Base-by-base conservation (phyloP, 768 basidiomycete genomes). In the Agaricus subrufescens region DNA sequence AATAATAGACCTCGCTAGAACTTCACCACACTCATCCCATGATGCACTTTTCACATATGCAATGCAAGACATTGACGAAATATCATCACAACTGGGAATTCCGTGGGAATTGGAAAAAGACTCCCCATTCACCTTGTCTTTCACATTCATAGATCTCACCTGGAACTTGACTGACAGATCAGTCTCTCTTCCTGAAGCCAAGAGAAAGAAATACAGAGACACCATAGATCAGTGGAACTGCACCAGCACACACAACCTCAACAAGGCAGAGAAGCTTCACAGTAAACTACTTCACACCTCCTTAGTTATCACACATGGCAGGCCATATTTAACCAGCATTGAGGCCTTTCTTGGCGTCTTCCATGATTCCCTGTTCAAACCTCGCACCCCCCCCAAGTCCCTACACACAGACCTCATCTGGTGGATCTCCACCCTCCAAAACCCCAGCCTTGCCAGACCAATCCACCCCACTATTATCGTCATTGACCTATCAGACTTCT, bases 51-150 rank as follows among this genome's bases (percentile, higher is more conserved):
- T 46, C 12, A 10, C 44, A 8, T 46, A 46, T 12, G 15, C 44
- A 3, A 2, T 25, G 3, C 10, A 46, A 46, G 74, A 78, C 57
- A 72, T 78, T 9, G 62, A 76, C 43, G 8, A 11, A 0, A 52
- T 75, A 2, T 73, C 72, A 0, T 15, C 44, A 0, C 3, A 4
- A 1, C 59, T 66, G 27, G 64, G 67, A 1, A 66, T 66, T 12
- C 64, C 61, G 0, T 69, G 65, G 65, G 60, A 67, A 42, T 8
- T 4, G 0, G 23, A 51, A 2, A 67, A 65, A 38, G 52, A 52
- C 25, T 54, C 10, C 66, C 66, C 19, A 19, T 14, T 15, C 6
- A 19, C 4, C 27, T 1, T 1, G 47, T 4, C 31, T 31, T 31
- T 59, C 19, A 42, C 54, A 0, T 67, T 59, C 40, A 34, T 67